phyloP scores from a whole-genome alignment of 2,329 filamentous ascomycete genomes.

The Thielaviopsis ethacetica region DNA sequence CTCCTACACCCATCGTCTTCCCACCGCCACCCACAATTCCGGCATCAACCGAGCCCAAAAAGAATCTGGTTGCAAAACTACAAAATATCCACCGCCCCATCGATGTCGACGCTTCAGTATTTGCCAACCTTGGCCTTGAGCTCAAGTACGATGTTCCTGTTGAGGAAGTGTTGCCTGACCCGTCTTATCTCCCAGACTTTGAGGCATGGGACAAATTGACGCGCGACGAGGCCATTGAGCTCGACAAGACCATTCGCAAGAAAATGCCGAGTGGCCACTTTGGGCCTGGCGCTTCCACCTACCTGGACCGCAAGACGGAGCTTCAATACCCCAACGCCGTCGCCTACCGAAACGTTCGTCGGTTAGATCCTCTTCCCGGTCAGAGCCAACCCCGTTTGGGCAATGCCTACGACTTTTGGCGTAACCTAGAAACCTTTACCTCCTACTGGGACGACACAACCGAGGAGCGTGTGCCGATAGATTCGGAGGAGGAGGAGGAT shows the following conservation, averaged over 20 bases:
- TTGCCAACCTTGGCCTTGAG: conserved; percentile 41
- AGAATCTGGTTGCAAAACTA: conserved; percentile 32
- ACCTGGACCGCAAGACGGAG: conserved; percentile 41
- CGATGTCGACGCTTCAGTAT: conserved; percentile 31
- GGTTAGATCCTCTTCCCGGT: conserved; percentile 37
- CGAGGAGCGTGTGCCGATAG: conserved; percentile 15
- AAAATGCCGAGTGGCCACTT: conserved; percentile 35
- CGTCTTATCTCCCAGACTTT: conserved; percentile 36
- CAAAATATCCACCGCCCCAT: conserved; percentile 36
- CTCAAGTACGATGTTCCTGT: conserved; percentile 33
- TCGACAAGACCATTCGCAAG: conserved; percentile 30
- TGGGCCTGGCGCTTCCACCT: conserved; percentile 41
- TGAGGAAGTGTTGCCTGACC: conserved; percentile 36
- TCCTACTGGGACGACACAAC: conserved; percentile 47
- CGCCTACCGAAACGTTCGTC: conserved; percentile 44
- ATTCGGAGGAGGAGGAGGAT: conserved; percentile 2
- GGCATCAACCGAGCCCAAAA: conserved; percentile 14
- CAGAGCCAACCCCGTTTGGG: conserved; percentile 38
- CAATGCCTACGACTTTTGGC: conserved; percentile 50
- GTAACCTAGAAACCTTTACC: conserved; percentile 42
- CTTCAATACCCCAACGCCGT: conserved; percentile 38
- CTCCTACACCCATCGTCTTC: conserved; percentile 37
- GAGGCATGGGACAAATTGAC: conserved; percentile 32
- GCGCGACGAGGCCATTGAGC: conserved; percentile 31
- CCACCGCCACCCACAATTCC: conserved; percentile 20